Conservation (phyloP, 805 yeast species). For the Lachancea dasiensis region DNA sequence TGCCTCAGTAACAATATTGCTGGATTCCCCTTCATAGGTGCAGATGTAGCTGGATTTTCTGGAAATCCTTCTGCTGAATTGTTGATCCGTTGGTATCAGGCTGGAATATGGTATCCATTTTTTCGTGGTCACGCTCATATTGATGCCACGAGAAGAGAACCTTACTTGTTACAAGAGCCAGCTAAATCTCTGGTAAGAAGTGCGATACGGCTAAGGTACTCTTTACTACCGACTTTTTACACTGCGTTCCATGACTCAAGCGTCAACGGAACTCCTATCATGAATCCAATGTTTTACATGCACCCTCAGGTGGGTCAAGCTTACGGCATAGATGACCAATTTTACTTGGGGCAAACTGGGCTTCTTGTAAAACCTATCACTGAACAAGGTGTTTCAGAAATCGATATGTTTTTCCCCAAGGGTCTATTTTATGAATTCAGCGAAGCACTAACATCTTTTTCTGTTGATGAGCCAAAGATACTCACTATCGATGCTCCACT, state of each 20-base stretch:
- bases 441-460: conserved; percentile 29
- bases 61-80: conserved; percentile 82
- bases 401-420: conserved; percentile 37
- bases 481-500: conserved; percentile 41
- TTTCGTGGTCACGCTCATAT: conserved; percentile 96
- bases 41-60: conserved; percentile 96
- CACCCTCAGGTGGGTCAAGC: conserved; percentile 37
- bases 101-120: conserved; percentile 94
- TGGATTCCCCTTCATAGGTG: conserved; percentile 90
- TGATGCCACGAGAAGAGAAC: conserved; percentile 88
- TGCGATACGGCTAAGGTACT: conserved; percentile 68
- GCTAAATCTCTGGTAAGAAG: conserved; percentile 59
- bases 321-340: conserved; percentile 72
- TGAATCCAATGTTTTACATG: conserved; percentile 62
- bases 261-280: conserved; percentile 57
- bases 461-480: conserved; percentile 13
- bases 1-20: conserved; percentile 70
- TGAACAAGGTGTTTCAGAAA: conserved; percentile 40
- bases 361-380: conserved; percentile 78
- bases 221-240: conserved; percentile 70
- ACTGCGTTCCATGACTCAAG: conserved; percentile 69
- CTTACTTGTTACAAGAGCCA: conserved; percentile 79
- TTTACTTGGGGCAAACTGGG: conserved; percentile 67
- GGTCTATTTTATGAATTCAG: conserved; percentile 53
- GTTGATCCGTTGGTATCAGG: conserved; percentile 88